phyloP scores from a whole-genome alignment of 306 rosid genomes.

The Hippophae gyantsensis region DNA sequence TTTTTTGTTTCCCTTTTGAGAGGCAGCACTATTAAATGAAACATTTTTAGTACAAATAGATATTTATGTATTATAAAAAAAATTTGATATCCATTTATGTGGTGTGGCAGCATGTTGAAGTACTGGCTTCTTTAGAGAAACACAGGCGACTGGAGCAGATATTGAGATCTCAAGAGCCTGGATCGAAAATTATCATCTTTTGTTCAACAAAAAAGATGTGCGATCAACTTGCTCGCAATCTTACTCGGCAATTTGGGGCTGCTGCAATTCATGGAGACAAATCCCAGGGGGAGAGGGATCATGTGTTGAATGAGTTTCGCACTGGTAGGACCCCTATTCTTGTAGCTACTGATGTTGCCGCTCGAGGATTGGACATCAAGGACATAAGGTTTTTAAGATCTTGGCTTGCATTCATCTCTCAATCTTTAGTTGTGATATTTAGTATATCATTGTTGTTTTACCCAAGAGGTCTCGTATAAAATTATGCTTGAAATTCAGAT shows the following conservation, averaged over 20 bases:
- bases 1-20: no score
- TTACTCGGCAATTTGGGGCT: slow-evolving; percentile 89
- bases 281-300: slow-evolving; percentile 93
- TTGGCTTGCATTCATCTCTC: neutral
- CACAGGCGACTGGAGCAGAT: slow-evolving; percentile 77
- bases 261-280: slow-evolving; percentile 98
- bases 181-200: slow-evolving; percentile 81
- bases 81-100: no score
- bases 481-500: neutral
- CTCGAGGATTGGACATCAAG: slow-evolving; percentile 88
- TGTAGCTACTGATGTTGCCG: slow-evolving; percentile 98
- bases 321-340: slow-evolving; percentile 87
- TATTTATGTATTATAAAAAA: no score
- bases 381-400: slow-evolving; percentile 67
- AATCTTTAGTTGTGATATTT: slow-evolving; percentile 1
- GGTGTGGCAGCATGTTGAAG: slow-evolving; percentile 69
- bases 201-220: slow-evolving; percentile 99
- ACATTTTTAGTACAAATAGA: no score
- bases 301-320: slow-evolving; percentile 75
- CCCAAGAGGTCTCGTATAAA: neutral
- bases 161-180: slow-evolving; percentile 85
- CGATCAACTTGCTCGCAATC: slow-evolving; percentile 92
- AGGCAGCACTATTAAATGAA: no score
- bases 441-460: neutral
- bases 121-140: slow-evolving; percentile 61